A percentile compares a stretch with the other conserved stretches of the same genome.
These are phyloP conservation scores for Oryza rufipogon DNA, from an alignment of 176 grass and related monocot species.

Conservation along the genomic window DNA sequence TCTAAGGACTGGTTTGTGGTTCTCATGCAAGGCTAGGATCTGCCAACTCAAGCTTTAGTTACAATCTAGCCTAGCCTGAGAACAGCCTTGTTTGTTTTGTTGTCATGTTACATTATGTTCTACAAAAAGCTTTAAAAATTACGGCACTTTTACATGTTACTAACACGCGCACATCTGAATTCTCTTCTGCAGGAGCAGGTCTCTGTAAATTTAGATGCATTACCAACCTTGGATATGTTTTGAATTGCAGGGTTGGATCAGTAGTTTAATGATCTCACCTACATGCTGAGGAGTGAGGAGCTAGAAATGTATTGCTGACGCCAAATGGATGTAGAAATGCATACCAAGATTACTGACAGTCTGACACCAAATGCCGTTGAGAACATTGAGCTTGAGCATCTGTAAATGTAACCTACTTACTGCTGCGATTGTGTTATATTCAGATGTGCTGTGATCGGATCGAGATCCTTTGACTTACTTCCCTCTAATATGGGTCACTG, in stretches of 20 bases:
- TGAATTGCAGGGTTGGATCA: slow-evolving; percentile 39
- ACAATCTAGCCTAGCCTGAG: slow-evolving; percentile 3
- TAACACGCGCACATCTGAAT: slow-evolving; percentile 21
- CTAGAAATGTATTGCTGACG: not conserved
- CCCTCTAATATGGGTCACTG: too few relatives aligned
- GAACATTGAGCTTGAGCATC: slow-evolving; percentile 11
- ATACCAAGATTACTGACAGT: not conserved
- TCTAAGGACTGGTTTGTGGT: slow-evolving; percentile 3
- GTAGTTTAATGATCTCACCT: slow-evolving; percentile 15
- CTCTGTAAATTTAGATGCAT: slow-evolving; percentile 46
- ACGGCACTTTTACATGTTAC: not conserved
- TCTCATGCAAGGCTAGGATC: not conserved
- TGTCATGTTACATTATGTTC: not conserved
- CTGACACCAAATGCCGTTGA: not conserved
- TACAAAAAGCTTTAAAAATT: not conserved
- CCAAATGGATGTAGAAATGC: not conserved
- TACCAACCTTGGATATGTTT: slow-evolving; percentile 44
- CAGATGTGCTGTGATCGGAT: not conserved
- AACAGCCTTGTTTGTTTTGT: slow-evolving; percentile 1
- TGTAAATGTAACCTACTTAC: slow-evolving; percentile 5
- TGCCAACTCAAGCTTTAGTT: not conserved
- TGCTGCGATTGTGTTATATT: not conserved
- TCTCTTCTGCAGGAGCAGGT: slow-evolving; percentile 47
- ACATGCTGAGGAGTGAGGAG: not conserved
- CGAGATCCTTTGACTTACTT: too few relatives aligned